phyloP scores from a whole-genome alignment of 108 stramenopile genomes.

The Skeletonema potamos region DNA sequence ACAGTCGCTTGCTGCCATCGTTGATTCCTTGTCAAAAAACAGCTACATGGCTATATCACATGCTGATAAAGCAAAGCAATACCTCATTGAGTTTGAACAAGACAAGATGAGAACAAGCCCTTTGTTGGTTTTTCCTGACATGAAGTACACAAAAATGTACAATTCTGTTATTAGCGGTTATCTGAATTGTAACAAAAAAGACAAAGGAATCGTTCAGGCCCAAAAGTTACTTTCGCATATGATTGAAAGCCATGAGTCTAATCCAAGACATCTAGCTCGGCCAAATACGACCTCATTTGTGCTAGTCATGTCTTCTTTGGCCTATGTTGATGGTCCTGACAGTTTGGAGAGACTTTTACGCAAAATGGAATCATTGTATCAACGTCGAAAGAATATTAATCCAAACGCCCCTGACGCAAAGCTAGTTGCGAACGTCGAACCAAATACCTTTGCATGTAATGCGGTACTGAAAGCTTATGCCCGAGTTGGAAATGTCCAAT shows the following conservation, averaged over 20 bases:
- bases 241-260: conserved; percentile 29
- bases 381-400: conserved; percentile 9
- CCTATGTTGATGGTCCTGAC: conserved; percentile 10
- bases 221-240: conserved; percentile 24
- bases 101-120: conserved; percentile 24
- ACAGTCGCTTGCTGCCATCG: conserved; percentile 7
- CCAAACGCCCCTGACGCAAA: conserved; percentile 9
- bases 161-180: conserved; percentile 39
- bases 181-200: conserved; percentile 14
- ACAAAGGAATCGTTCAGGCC: conserved; percentile 15
- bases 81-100: conserved; percentile 29
- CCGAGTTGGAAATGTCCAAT: conserved; percentile 18
- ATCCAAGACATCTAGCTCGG: conserved; percentile 36
- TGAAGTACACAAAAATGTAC: conserved; percentile 41
- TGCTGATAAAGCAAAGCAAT: conserved; percentile 29
- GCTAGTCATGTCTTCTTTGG: conserved; percentile 33
- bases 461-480: conserved; percentile 29
- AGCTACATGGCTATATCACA: conserved; percentile 13
- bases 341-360: conserved; percentile 21
- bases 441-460: conserved; percentile 35
- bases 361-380: conserved; percentile 33
- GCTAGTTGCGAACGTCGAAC: conserved; percentile 31
- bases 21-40: conserved; percentile 20
- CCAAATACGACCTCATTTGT: conserved; percentile 41
- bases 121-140: conserved; percentile 7